A percentile compares a stretch with the other conserved stretches of the same genome.
Evolutionary conservation across 2,329 filamentous ascomycete genomes (phyloP).

Genomic region (Pseudogymnoascus sp.): DNA sequence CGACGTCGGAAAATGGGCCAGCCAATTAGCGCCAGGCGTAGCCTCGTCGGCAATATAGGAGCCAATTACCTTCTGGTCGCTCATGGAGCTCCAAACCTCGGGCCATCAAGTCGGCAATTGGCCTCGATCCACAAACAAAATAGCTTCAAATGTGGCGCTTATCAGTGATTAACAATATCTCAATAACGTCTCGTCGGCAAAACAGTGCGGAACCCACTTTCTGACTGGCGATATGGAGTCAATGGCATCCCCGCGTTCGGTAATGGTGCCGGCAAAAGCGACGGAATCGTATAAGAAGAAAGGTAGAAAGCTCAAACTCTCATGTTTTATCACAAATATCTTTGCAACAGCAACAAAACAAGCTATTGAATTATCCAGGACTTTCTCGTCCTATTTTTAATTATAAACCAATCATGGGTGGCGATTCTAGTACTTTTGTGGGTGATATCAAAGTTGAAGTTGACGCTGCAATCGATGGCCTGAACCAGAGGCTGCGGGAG

Average conservation of each 20-base stretch:
- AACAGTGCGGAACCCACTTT: constrained; percentile 5
- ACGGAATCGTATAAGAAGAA: not conserved
- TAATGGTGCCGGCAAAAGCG: not conserved
- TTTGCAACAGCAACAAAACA: not conserved
- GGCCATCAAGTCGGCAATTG: not conserved
- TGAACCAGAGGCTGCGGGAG: not conserved
- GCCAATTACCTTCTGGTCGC: not conserved
- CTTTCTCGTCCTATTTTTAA: not conserved
- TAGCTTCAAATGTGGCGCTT: not conserved
- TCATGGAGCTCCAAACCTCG: not conserved
- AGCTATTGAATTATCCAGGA: not conserved
- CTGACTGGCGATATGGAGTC: not conserved
- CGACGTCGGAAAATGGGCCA: not conserved
- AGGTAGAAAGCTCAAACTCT: not conserved
- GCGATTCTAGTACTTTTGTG: not conserved
- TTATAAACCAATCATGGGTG: not conserved
- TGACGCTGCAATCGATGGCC: not conserved
- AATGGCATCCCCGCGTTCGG: not conserved
- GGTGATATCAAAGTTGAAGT: not conserved
- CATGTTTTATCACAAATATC: not conserved
- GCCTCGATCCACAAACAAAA: not conserved
- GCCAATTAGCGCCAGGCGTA: not conserved
- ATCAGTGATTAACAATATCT: not conserved
- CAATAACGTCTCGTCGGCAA: not conserved
- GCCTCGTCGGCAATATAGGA: constrained; percentile 1